These are phyloP conservation scores for Botryotinia narcissicola DNA, from an alignment of 2,329 filamentous ascomycete species.

Conservation along the genomic window DNA sequence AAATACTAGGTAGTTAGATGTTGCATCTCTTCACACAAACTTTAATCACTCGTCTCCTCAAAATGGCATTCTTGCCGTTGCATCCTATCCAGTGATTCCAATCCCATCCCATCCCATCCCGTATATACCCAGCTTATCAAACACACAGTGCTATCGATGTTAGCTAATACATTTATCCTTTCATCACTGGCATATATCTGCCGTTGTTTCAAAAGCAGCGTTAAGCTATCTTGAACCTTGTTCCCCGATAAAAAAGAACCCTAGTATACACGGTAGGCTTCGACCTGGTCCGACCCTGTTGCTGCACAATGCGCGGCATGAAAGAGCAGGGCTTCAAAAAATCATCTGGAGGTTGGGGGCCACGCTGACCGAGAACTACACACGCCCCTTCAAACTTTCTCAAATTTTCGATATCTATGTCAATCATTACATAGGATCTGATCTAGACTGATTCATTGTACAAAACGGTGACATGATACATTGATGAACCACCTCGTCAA, in stretches of 20 bases:
- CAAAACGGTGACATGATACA: neutral
- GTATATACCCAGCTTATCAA: neutral
- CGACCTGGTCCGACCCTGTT: conserved; percentile 4
- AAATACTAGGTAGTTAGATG: neutral
- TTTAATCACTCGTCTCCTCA: neutral
- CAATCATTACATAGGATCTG: neutral
- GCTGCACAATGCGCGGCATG: conserved; percentile 18
- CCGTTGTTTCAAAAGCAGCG: conserved; percentile 17
- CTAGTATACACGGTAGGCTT: conserved; percentile 6
- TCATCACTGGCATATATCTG: conserved; percentile 8
- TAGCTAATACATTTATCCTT: neutral
- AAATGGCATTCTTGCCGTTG: neutral
- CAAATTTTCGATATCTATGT: neutral
- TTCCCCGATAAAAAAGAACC: conserved; percentile 14
- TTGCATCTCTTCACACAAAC: neutral
- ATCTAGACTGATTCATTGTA: neutral
- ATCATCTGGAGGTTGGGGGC: conserved; percentile 12
- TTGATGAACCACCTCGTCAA: neutral
- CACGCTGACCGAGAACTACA: neutral
- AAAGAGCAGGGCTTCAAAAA: conserved; percentile 8
- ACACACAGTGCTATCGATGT: neutral
- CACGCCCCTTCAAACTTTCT: neutral
- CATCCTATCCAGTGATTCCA: neutral
- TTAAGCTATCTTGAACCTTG: conserved; percentile 12
- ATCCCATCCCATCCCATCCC: neutral